These are phyloP conservation scores for Alternaria sp. DNA, from an alignment of 2,329 filamentous ascomycete species.

Conservation along the genomic window DNA sequence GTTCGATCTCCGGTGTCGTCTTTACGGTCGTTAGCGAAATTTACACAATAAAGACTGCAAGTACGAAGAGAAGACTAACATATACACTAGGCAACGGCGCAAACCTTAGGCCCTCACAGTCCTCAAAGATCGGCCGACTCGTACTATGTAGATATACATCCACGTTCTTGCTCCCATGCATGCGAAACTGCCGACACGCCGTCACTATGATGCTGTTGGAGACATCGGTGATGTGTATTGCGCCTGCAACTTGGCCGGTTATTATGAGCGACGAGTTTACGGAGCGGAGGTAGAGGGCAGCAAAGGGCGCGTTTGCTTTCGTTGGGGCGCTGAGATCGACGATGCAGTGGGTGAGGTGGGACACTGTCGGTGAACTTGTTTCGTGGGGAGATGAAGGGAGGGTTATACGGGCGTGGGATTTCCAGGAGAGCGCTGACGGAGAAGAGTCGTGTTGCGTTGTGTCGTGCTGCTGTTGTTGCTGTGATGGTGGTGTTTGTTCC, in stretches of 20 bases:
- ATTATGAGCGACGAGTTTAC: constrained; percentile 75
- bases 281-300: constrained; percentile 72
- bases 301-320: constrained; percentile 60
- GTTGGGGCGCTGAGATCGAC: constrained; percentile 79
- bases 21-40: constrained; percentile 11
- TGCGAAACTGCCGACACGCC: constrained; percentile 80
- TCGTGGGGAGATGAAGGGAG: constrained; percentile 74
- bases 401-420: constrained; percentile 67
- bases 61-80: constrained; percentile 57
- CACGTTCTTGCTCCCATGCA: constrained; percentile 84
- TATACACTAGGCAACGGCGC: constrained; percentile 73
- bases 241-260: constrained; percentile 77
- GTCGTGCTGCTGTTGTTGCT: constrained; percentile 35
- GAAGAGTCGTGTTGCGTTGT: background rate
- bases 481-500: constrained; percentile 42
- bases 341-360: constrained; percentile 72
- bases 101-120: constrained; percentile 80
- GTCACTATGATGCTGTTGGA: constrained; percentile 76
- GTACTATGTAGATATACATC: constrained; percentile 82
- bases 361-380: constrained; percentile 75
- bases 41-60: background rate
- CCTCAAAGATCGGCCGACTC: constrained; percentile 92
- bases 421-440: constrained; percentile 16
- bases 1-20: constrained; percentile 23
- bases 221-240: constrained; percentile 81